Percentiles rank a stretch among this genome's conserved stretches.
phyloP scores from a whole-genome alignment of 495 filamentous ascomycete species.

The Hyaloscypha finlandica region DNA sequence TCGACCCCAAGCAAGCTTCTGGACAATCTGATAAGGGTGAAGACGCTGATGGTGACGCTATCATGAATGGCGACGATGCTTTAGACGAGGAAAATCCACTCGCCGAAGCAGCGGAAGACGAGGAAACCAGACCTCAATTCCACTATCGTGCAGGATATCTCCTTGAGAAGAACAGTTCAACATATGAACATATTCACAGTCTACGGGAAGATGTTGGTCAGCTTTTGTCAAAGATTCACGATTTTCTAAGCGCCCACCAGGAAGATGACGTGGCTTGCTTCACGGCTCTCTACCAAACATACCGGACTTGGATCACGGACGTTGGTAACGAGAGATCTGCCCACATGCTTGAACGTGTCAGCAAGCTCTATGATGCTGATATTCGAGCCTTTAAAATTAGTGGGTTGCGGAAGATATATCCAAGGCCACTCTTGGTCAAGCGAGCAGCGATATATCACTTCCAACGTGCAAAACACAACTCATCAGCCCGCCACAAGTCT shows the following conservation, averaged over 20 bases:
- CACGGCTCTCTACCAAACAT: conserved; percentile 86
- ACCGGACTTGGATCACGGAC: conserved; percentile 95
- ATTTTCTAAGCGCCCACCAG: conserved; percentile 79
- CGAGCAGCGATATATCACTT: conserved; percentile 93
- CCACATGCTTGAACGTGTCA: conserved; percentile 86
- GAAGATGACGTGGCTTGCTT: conserved; percentile 97
- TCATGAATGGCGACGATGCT: conserved; percentile 45
- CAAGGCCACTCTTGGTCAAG: conserved; percentile 82
- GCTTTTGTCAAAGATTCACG: conserved; percentile 79
- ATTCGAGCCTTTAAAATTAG: conserved; percentile 91
- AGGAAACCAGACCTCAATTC: conserved; percentile 78
- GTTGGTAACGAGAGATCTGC: conserved; percentile 95
- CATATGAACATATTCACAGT: conserved; percentile 76
- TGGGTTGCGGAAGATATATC: conserved; percentile 89
- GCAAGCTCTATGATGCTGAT: conserved; percentile 79
- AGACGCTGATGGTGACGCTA: conserved; percentile 41
- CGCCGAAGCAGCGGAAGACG: conserved; percentile 74
- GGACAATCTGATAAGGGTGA: conserved; percentile 39
- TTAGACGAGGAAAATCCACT: conserved; percentile 57
- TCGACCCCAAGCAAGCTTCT: conserved; percentile 75
- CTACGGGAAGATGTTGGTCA: conserved; percentile 79
- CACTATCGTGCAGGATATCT: conserved; percentile 85
- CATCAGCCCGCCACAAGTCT: conserved; percentile 79
- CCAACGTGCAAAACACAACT: conserved; percentile 90
- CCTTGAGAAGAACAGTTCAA: conserved; percentile 57